Conservation (phyloP, 2,329 filamentous ascomycete species). For the Macroventuria anomochaeta region DNA sequence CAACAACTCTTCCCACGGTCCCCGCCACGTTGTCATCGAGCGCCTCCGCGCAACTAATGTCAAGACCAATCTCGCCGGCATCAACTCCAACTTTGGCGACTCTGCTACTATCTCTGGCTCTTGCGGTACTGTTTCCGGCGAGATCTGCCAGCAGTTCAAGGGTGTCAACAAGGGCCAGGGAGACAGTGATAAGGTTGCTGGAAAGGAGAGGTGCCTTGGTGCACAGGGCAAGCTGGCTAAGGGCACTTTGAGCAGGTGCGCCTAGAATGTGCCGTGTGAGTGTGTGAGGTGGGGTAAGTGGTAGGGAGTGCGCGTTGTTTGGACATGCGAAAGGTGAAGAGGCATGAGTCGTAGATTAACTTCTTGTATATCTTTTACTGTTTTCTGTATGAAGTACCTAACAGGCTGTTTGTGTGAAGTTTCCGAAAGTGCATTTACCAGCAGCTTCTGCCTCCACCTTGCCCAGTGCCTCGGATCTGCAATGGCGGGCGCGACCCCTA, state of each 20-base stretch:
- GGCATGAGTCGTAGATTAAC: too few species aligned
- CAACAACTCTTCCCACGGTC: conserved; percentile 51
- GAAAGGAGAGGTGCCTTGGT: conserved; percentile 5
- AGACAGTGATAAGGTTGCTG: neutral
- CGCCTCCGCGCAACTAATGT: conserved; percentile 47
- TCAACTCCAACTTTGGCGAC: conserved; percentile 57
- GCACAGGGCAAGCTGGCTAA: conserved; percentile 7
- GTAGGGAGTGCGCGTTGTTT: too few species aligned
- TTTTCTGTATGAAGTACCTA: too few species aligned
- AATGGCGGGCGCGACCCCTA: too few species aligned
- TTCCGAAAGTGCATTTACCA: too few species aligned
- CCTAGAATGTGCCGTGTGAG: too few species aligned
- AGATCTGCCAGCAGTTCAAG: conserved; percentile 21
- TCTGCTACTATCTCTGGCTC: conserved; percentile 52
- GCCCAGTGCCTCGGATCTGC: too few species aligned
- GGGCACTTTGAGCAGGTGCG: conserved; percentile 3
- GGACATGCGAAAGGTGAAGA: too few species aligned
- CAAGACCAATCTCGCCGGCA: conserved; percentile 47
- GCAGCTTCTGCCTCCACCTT: too few species aligned
- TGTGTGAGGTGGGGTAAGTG: too few species aligned
- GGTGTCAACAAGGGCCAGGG: conserved; percentile 9
- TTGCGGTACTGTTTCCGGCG: conserved; percentile 22
- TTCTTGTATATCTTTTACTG: too few species aligned
- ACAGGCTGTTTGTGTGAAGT: too few species aligned
- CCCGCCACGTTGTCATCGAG: conserved; percentile 49